phyloP scores from a whole-genome alignment of 345 rosid genomes.

The Raphanus sativus region DNA sequence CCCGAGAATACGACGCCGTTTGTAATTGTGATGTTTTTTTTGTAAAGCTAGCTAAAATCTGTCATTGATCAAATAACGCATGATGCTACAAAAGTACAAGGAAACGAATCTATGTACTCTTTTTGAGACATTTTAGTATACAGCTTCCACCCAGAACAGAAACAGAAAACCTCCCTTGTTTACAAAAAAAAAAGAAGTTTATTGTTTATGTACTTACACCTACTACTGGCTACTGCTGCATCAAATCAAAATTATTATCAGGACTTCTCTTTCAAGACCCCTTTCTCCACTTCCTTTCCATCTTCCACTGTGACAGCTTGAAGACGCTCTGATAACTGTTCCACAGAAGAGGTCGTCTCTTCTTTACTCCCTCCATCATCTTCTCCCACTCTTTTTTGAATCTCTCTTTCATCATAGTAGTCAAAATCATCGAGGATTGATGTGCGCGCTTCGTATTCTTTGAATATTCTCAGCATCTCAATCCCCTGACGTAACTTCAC shows the following conservation, averaged over 20 bases:
- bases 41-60: too few relatives aligned
- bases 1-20: too few relatives aligned
- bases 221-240: slow-evolving; percentile 1
- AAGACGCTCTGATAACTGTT: slow-evolving; percentile 48
- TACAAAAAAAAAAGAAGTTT: slow-evolving; percentile 40
- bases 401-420: slow-evolving; percentile 62
- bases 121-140: too few relatives aligned
- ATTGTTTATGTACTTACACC: neutral
- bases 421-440: slow-evolving; percentile 66
- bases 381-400: slow-evolving; percentile 18
- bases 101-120: too few relatives aligned
- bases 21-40: too few relatives aligned
- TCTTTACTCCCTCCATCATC: slow-evolving; percentile 18
- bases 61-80: too few relatives aligned
- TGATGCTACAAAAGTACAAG: too few relatives aligned
- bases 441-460: slow-evolving; percentile 52
- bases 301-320: slow-evolving; percentile 39
- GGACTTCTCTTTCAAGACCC: slow-evolving; percentile 1
- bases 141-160: too few relatives aligned
- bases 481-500: slow-evolving; percentile 64
- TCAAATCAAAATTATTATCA: slow-evolving; percentile 13
- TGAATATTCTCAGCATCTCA: slow-evolving; percentile 71
- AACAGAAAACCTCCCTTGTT: neutral
- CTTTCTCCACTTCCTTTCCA: slow-evolving; percentile 12
- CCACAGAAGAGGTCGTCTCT: slow-evolving; percentile 39